Conservation (phyloP, 768 basidiomycete genomes). For the Suillus paluster region DNA sequence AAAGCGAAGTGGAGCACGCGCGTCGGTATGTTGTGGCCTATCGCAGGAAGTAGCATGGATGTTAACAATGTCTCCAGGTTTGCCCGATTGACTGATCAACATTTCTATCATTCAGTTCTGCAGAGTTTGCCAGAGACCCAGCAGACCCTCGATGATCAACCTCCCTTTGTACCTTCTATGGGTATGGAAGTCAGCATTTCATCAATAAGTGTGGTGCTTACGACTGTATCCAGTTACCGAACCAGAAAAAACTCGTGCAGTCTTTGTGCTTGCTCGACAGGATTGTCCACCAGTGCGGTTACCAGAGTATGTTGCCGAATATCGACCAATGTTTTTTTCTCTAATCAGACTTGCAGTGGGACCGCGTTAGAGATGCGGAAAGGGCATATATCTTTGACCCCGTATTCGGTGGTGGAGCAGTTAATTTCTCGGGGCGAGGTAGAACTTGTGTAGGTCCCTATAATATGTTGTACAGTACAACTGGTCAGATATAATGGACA, state of each 20-base stretch:
- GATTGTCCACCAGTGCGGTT: constrained; percentile 68
- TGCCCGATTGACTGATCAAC: constrained; percentile 73
- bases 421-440: constrained; percentile 73
- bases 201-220: constrained; percentile 7
- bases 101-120: constrained; percentile 80
- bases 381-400: constrained; percentile 81
- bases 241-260: constrained; percentile 76
- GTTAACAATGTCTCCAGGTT: constrained; percentile 51
- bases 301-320: constrained; percentile 60
- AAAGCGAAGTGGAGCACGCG: constrained; percentile 82
- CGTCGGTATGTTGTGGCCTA: constrained; percentile 52
- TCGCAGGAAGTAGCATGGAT: constrained; percentile 3
- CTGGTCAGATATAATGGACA: constrained; percentile 2
- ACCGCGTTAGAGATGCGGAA: constrained; percentile 73
- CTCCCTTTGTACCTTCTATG: constrained; percentile 77
- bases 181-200: constrained; percentile 43
- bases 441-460: constrained; percentile 63
- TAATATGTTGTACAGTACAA: constrained; percentile 7
- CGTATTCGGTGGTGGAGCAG: constrained; percentile 77
- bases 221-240: constrained; percentile 59
- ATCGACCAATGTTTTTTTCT: neutral
- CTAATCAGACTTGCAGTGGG: constrained; percentile 50
- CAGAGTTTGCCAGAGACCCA: constrained; percentile 82
- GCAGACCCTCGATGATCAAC: constrained; percentile 74
- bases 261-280: constrained; percentile 80